phyloP scores from a whole-genome alignment of 805 yeast genomes.

The Metschnikowia drakensbergensis region DNA sequence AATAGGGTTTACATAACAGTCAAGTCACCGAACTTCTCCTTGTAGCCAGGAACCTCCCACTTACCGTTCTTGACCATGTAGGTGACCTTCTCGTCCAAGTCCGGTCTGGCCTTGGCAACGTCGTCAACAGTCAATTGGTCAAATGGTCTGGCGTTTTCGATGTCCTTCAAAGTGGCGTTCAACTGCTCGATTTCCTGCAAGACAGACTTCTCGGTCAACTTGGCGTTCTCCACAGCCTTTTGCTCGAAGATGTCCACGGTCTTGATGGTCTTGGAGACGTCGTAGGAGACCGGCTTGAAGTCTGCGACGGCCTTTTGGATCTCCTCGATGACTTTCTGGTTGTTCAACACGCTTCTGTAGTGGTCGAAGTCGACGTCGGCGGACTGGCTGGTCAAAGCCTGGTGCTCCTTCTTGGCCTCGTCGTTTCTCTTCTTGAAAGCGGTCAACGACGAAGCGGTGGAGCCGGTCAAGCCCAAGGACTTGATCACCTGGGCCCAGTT shows the following conservation, averaged over 20 bases:
- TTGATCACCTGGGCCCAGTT: slow-evolving; percentile 93
- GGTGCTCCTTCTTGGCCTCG: slow-evolving; percentile 84
- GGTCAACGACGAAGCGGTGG: slow-evolving; percentile 82
- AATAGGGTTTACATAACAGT: slow-evolving; percentile 67
- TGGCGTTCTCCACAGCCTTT: slow-evolving; percentile 93
- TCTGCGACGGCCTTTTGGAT: slow-evolving; percentile 70
- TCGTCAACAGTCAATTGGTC: slow-evolving; percentile 96
- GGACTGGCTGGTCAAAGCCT: slow-evolving; percentile 67
- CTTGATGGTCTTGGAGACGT: slow-evolving; percentile 84
- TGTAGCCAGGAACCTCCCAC: slow-evolving; percentile 98
- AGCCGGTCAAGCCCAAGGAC: slow-evolving; percentile 86
- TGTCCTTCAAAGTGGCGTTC: slow-evolving; percentile 84
- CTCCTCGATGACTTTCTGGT: slow-evolving; percentile 72
- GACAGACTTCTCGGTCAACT: slow-evolving; percentile 87
- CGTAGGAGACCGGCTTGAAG: slow-evolving; percentile 82
- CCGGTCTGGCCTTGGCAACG: slow-evolving; percentile 93
- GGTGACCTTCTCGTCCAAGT: slow-evolving; percentile 90
- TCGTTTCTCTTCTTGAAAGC: slow-evolving; percentile 98
- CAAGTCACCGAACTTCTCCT: slow-evolving; percentile 96
- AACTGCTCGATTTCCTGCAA: slow-evolving; percentile 80
- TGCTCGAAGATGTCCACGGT: slow-evolving; percentile 91
- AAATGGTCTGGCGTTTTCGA: slow-evolving; percentile 95
- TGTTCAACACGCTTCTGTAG: slow-evolving; percentile 79
- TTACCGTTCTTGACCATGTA: slow-evolving; percentile 95
- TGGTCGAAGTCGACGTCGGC: slow-evolving; percentile 74